Evolutionary conservation across 768 basidiomycete genomes (phyloP).

Genomic region (Auricularia cornea): DNA sequence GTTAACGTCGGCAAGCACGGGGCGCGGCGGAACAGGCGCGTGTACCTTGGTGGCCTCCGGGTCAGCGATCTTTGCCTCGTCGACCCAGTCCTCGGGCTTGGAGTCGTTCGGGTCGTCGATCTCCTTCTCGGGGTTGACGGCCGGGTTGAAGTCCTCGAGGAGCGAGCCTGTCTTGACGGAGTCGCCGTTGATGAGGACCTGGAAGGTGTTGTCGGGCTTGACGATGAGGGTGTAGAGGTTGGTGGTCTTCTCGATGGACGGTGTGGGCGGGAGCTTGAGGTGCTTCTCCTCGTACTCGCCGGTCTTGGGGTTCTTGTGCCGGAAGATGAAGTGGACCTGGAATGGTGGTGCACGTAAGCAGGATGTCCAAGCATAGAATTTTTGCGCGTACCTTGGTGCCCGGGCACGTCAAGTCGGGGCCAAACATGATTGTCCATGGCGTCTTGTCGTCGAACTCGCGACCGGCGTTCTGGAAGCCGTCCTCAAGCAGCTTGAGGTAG

Average conservation of each 20-base stretch:
- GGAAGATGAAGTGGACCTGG: constrained; percentile 99
- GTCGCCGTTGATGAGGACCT: constrained; percentile 85
- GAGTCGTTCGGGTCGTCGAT: constrained; percentile 88
- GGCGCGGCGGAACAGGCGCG: neutral
- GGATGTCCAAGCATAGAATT: too few species aligned
- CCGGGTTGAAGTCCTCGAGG: constrained; percentile 86
- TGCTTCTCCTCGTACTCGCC: constrained; percentile 98
- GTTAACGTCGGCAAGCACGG: neutral
- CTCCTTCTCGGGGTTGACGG: constrained; percentile 88
- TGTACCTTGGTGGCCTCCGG: constrained; percentile 72
- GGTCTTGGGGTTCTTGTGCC: constrained; percentile 87
- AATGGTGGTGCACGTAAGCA: too few species aligned
- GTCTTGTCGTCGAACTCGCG: constrained; percentile 93
- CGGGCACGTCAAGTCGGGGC: constrained; percentile 89
- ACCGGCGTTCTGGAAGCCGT: constrained; percentile 88
- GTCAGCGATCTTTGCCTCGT: constrained; percentile 77
- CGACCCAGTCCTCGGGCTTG: constrained; percentile 93
- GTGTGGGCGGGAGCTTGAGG: constrained; percentile 69
- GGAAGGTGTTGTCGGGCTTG: constrained; percentile 93
- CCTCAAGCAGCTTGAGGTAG: constrained; percentile 91
- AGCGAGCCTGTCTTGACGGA: constrained; percentile 71
- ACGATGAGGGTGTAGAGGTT: constrained; percentile 92
- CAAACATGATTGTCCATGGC: constrained; percentile 96
- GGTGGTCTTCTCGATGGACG: constrained; percentile 81
- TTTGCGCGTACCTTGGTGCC: constrained; percentile 62